Evolutionary conservation across 352 stramenopile genomes (phyloP), one percentile per base, ranked within the genome.

Genomic region (Pythium volutum): DNA sequence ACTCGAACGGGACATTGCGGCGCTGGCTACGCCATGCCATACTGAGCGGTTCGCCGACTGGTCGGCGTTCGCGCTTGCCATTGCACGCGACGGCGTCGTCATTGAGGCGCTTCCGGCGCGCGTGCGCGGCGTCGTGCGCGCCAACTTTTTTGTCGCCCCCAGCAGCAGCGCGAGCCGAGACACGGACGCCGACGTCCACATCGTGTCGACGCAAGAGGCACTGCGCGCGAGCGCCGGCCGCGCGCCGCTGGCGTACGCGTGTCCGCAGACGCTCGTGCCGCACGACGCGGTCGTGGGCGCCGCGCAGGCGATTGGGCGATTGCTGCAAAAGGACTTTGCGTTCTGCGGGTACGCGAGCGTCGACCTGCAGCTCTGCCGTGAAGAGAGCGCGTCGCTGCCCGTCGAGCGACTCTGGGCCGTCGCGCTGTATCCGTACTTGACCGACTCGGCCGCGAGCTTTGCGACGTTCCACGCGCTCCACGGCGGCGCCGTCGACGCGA

Each of bases 321-420:
- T 67, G 29, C 66, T 93, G 41, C 64, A 70, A 11, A 49, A 62
- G 0, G 64, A 73, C 0, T 62, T 82, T 23, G 64, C 63, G 11
- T 75, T 96, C 23, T 87, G 88, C 55, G 89, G 89, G 23, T 92
- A 96, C 65, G 72, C 78, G n/a, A 91, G 80, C 58, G 64, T 97
- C 10, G 81, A 96, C 54, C 89, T 87, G 51, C 59, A 90, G 9
- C 74, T 90, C 10, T 92, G 92, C 31, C 69, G 69, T 29, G 88
- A 97, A 48, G 69, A 61, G 2, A 42, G 42, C 11, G 7, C 54
- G 27, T 18, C 26, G 15, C 5, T 69, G 45, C n/a, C 55, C 20
- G 61, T 70, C 6, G 70, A 77, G 20, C 76, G 84, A 26, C 60
- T 97, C 8, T 95, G 84, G 84, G 85, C 85, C 20, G 66, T 89